Evolutionary conservation across 352 stramenopile species (phyloP), one percentile per base, ranked within the genome.

Genomic region (Pythium rhizo-oryzae): DNA sequence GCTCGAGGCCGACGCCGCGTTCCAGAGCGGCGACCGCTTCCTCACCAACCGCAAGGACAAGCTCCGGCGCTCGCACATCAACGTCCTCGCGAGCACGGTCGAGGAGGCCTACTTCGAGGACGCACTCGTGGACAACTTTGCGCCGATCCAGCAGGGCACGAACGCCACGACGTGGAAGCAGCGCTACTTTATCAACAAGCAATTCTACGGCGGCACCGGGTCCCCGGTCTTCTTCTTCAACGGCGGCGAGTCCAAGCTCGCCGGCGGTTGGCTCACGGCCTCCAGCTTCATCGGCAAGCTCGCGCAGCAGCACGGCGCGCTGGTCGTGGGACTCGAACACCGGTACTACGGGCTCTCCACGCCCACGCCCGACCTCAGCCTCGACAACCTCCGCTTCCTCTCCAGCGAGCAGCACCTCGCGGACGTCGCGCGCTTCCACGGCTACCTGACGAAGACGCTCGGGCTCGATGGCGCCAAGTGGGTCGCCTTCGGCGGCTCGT

Each of bases 261-360:
- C n/a, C n/a, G 85, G 6, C 85, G 82, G 1, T 56, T 93, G 3
- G n/a, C n/a, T n/a, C n/a, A n/a, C n/a, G 77, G 79, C 7, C 66
- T 87, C 91, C 64, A 78, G 92, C 75, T 79, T 70, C 52, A 9
- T 9, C 37, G 37, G 37, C 37, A 4, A 43, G 37, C 70, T 94
- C 60, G 90, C 90, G 2, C 67, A 93, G 67, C 71, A 94, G 49
- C 79, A 94, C 64, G 69, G 74, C 41, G 88, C 87, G 25, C 61
- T 95, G 43, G 65, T 97, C 25, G 85, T 98, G 65, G 93, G 92
- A 1, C 67, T 99, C 15, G 96, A 99, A 76, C 97, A 99, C 80
- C 87, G 97, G 8, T 99, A 97, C 82, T 99, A 99, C 73, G 97
- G 96, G 57, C 85, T 92, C 54, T 97, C 88, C 49, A 97, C 97